These are phyloP conservation scores for Populus pruinosa DNA, from an alignment of 345 rosid species.

Conservation along the genomic window DNA sequence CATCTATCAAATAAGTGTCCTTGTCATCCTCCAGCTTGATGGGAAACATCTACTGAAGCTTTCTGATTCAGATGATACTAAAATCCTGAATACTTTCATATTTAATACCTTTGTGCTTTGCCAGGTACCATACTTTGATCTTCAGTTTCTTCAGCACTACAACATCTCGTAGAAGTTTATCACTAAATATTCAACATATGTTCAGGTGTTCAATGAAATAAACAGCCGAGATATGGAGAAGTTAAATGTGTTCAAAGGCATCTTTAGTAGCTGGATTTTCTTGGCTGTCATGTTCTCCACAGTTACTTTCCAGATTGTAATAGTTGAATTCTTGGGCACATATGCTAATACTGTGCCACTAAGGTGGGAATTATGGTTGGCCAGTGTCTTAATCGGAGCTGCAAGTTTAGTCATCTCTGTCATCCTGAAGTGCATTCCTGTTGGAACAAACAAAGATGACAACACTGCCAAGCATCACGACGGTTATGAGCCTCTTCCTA, in stretches of 20 bases:
- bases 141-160: not conserved
- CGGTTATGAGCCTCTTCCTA: conserved; percentile 65
- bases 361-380: conserved; percentile 55
- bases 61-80: conserved; percentile 49
- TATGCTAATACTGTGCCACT: conserved; percentile 61
- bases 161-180: not conserved
- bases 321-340: conserved; percentile 60
- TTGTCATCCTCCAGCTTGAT: conserved; percentile 45
- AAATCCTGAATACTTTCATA: conserved; percentile 56
- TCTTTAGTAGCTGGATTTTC: conserved; percentile 62
- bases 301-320: conserved; percentile 52
- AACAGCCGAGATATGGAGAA: conserved; percentile 75
- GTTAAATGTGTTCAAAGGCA: conserved; percentile 54
- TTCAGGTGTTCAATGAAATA: conserved; percentile 74
- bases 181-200: not conserved
- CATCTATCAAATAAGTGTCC: conserved; percentile 58
- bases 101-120: conserved; percentile 75
- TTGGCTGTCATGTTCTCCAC: conserved; percentile 48
- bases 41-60: conserved; percentile 58
- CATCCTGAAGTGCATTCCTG: conserved; percentile 61
- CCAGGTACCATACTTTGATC: conserved; percentile 40
- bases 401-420: conserved; percentile 53
- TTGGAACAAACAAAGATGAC: conserved; percentile 19
- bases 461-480: conserved; percentile 34
- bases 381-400: conserved; percentile 54